phyloP scores from a whole-genome alignment of 805 yeast species.

The Cyberlindnera samutprakarnensis region DNA sequence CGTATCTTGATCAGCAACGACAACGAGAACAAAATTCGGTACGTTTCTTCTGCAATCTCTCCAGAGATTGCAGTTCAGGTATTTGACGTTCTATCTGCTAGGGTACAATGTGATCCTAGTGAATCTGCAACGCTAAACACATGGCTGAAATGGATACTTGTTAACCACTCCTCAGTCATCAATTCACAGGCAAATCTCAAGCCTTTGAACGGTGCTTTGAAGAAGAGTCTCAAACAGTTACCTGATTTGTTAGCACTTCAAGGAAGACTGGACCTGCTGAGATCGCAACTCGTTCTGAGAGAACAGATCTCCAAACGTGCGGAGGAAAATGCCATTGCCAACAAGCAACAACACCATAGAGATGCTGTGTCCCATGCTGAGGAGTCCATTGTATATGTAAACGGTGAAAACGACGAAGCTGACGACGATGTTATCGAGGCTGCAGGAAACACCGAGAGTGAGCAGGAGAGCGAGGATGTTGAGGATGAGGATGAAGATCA shows the following conservation, averaged over 20 bases:
- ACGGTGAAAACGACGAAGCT: constrained; percentile 39
- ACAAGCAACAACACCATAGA: constrained; percentile 16
- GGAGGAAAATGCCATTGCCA: constrained; percentile 19
- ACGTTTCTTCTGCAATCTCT: constrained; percentile 29
- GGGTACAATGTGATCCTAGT: constrained; percentile 37
- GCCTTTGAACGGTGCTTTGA: constrained; percentile 48
- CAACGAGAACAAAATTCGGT: constrained; percentile 33
- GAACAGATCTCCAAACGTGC: constrained; percentile 31
- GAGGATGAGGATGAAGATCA: constrained; percentile 15
- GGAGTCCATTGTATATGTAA: constrained; percentile 25
- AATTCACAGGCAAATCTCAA: constrained; percentile 34
- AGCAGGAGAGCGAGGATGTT: constrained; percentile 29
- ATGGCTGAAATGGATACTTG: constrained; percentile 81
- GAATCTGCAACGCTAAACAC: constrained; percentile 33
- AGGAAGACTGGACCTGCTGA: constrained; percentile 75
- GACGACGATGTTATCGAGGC: constrained; percentile 25
- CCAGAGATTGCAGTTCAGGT: constrained; percentile 35
- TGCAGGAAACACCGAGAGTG: constrained; percentile 18
- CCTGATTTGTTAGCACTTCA: constrained; percentile 72
- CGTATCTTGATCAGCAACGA: constrained; percentile 18
- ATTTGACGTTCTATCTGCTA: constrained; percentile 38
- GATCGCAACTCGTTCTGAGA: constrained; percentile 70
- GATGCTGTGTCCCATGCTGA: constrained; percentile 25
- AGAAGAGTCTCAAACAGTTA: constrained; percentile 47
- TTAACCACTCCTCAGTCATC: constrained; percentile 46